Percentiles rank a stretch among this genome's conserved stretches.
Evolutionary conservation across 2,329 filamentous ascomycete species (phyloP).

Genomic region (Pestalotiopsis sp.): DNA sequence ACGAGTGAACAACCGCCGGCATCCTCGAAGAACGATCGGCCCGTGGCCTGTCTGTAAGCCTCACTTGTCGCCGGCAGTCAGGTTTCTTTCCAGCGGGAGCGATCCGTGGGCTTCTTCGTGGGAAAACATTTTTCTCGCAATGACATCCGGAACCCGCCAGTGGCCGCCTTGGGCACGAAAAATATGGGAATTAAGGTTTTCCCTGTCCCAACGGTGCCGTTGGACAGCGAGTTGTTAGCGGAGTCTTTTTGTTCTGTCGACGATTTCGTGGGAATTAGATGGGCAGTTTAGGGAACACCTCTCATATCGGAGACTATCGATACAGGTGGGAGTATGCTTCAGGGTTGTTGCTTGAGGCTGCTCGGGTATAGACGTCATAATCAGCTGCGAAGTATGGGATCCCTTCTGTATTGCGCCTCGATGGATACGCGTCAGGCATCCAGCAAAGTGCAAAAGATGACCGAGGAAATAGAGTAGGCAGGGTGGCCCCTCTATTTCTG

Average conservation of each 20-base stretch:
- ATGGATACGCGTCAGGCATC: constrained; percentile 8
- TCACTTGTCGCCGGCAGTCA: not conserved
- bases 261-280: not conserved
- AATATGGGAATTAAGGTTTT: not conserved
- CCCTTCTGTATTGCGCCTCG: constrained; percentile 3
- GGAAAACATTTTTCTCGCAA: not conserved
- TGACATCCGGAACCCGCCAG: not conserved
- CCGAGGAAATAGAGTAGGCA: not conserved
- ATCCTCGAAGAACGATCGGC: not conserved
- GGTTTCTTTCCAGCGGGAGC: not conserved
- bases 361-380: not conserved
- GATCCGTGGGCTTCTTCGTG: not conserved
- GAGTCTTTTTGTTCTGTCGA: not conserved
- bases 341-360: constrained; percentile 1
- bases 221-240: not conserved
- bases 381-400: not conserved
- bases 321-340: not conserved
- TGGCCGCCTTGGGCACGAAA: not conserved
- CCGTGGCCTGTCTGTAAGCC: not conserved
- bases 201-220: not conserved
- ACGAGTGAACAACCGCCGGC: not conserved
- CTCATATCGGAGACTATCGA: not conserved
- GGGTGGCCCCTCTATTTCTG: not conserved
- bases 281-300: not conserved
- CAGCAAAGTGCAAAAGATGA: not conserved